These are phyloP conservation scores for Tulasnella sp. DNA, from an alignment of 768 basidiomycete species.

Conservation along the genomic window DNA sequence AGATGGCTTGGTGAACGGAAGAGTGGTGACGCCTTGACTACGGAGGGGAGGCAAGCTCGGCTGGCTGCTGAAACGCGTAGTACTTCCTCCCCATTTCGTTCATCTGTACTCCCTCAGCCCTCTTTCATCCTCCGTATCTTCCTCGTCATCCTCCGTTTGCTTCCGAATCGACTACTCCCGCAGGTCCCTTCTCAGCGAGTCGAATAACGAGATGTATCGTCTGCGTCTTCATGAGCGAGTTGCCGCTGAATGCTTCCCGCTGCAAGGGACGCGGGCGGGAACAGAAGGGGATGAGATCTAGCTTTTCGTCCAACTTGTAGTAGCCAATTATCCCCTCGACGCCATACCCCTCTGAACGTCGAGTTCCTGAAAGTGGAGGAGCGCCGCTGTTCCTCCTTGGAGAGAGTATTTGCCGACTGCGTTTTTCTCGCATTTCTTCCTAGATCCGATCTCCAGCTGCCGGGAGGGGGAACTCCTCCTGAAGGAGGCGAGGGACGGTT, in stretches of 20 bases:
- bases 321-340: background rate
- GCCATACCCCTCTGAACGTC: background rate
- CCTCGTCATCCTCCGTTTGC: background rate
- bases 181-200: background rate
- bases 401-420: background rate
- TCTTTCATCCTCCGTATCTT: background rate
- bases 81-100: background rate
- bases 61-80: background rate
- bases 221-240: background rate
- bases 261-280: background rate
- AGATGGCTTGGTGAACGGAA: background rate
- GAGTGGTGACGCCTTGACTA: background rate
- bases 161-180: background rate
- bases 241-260: background rate
- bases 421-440: constrained; percentile 30
- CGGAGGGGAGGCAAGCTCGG: background rate
- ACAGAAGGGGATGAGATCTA: background rate
- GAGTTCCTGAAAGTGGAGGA: background rate
- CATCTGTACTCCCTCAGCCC: background rate
- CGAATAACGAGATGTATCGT: background rate
- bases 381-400: background rate
- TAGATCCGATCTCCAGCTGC: constrained; percentile 33
- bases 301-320: background rate
- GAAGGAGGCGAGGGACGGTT: constrained; percentile 65
- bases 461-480: constrained; percentile 48